Percentiles rank a stretch among this genome's conserved stretches.
Evolutionary conservation across 129 eudicot genomes (phyloP).

Genomic region (Glebionis coronaria): DNA sequence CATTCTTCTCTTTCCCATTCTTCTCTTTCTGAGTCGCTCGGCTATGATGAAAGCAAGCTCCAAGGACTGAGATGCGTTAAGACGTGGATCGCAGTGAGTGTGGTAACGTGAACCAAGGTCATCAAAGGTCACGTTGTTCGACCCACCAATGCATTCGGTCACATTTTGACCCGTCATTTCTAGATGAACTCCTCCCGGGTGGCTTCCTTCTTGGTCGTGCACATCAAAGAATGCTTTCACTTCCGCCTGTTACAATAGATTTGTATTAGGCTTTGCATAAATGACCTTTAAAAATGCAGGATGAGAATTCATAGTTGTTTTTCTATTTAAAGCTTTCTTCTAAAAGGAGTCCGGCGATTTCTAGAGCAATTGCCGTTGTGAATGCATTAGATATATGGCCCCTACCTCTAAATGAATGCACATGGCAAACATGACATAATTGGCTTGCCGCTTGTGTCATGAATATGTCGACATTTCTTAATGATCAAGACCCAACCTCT

Average conservation of each 20-base stretch:
- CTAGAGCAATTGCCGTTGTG: not conserved
- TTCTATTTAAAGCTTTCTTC: not conserved
- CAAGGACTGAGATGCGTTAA: constrained; percentile 85
- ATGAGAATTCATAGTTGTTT: not conserved
- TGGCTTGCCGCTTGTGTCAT: not conserved
- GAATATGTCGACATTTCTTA: not conserved
- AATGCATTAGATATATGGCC: not conserved
- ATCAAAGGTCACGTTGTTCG: constrained; percentile 85
- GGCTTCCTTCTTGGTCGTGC: constrained; percentile 97
- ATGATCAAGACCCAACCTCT: not conserved
- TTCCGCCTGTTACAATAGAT: constrained; percentile 57
- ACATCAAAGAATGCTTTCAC: constrained; percentile 94
- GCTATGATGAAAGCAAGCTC: constrained; percentile 94
- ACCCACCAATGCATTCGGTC: constrained; percentile 95
- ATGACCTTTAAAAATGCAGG: not conserved
- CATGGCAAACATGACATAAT: not conserved
- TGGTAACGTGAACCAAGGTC: constrained; percentile 94
- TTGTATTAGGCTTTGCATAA: constrained; percentile 12
- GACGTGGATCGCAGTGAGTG: constrained; percentile 93
- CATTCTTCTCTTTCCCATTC: constrained; percentile 48
- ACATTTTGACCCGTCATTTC: constrained; percentile 99
- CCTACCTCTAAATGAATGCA: not conserved
- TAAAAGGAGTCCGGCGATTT: not conserved
- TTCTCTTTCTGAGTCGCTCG: constrained; percentile 63
- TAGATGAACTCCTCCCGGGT: constrained; percentile 93